A percentile compares a stretch with the other conserved stretches of the same genome.
Evolutionary conservation across 2,329 filamentous ascomycete genomes (phyloP).

Genomic region (Trichoderma breve): DNA sequence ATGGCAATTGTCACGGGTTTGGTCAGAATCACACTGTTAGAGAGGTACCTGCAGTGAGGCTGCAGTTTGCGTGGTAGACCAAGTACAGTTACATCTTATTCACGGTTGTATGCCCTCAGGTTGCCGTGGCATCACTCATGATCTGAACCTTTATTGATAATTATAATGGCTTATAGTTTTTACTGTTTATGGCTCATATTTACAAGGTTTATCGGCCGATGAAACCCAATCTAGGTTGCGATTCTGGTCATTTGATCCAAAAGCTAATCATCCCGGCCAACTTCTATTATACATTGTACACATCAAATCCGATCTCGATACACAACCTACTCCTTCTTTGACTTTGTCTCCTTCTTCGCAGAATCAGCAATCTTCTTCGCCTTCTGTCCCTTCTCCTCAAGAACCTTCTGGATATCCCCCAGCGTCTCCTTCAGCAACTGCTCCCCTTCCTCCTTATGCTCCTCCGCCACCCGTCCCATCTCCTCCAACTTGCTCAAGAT

Average conservation of each 20-base stretch:
- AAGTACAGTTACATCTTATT: neutral
- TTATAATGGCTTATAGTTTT: neutral
- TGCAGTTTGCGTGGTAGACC: accelerated
- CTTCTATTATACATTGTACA: neutral
- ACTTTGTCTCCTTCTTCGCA: conserved; percentile 44
- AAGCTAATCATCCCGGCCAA: neutral
- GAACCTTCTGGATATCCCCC: conserved; percentile 62
- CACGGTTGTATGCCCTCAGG: neutral
- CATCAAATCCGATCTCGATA: neutral
- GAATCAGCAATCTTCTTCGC: conserved; percentile 58
- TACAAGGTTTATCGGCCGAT: neutral
- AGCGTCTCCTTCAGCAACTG: conserved; percentile 67
- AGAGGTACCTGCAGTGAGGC: neutral
- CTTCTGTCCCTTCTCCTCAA: conserved; percentile 58
- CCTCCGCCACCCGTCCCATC: conserved; percentile 61
- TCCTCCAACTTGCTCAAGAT: conserved; percentile 65
- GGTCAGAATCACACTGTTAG: neutral
- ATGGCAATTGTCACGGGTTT: neutral
- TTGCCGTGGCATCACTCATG: neutral
- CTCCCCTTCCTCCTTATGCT: conserved; percentile 68
- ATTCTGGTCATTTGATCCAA: neutral
- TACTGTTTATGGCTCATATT: neutral
- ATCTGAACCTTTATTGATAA: neutral
- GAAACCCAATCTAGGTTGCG: neutral
- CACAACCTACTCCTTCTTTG: neutral